These are phyloP conservation scores for Filosporella fistucella DNA, from an alignment of 495 filamentous ascomycete species.

Conservation along the genomic window DNA sequence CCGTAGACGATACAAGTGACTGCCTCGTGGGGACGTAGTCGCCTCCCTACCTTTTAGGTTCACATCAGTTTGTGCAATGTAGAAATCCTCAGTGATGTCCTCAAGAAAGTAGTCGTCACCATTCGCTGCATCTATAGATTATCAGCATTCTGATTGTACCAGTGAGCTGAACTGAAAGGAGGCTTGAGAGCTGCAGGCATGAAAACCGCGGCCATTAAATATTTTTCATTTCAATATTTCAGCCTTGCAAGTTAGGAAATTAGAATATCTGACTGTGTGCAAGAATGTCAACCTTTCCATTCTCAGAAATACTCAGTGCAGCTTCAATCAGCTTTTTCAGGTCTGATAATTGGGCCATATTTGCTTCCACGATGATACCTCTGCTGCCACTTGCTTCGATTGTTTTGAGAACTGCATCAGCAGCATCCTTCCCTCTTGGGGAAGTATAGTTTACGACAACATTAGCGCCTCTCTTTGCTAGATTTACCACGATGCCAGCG, in stretches of 20 bases:
- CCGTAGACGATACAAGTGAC: too few relatives aligned
- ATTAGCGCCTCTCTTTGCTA: constrained; percentile 54
- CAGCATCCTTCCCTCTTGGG: neutral
- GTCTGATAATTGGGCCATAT: constrained; percentile 39
- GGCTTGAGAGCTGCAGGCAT: too few relatives aligned
- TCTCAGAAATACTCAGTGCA: constrained; percentile 53
- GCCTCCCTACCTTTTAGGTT: constrained; percentile 52
- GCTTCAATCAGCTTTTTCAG: constrained; percentile 42
- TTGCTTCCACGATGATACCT: constrained; percentile 56
- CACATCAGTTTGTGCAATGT: constrained; percentile 39
- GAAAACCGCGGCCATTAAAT: too few relatives aligned
- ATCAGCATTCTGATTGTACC: too few relatives aligned
- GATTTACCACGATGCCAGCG: constrained; percentile 45
- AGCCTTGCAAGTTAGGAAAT: too few relatives aligned
- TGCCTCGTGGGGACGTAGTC: constrained; percentile 9
- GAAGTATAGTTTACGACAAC: constrained; percentile 50
- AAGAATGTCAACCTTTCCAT: constrained; percentile 56
- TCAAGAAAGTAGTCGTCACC: constrained; percentile 48
- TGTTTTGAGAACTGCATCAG: constrained; percentile 2
- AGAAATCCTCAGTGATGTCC: constrained; percentile 51
- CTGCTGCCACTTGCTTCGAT: constrained; percentile 48
- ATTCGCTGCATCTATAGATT: constrained; percentile 54
- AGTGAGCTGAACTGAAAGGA: too few relatives aligned
- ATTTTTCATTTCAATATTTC: too few relatives aligned
- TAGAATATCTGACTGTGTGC: too few relatives aligned